These are phyloP conservation scores for Podila epigama DNA, from an alignment of 192 early-diverging fungal genomes.

Conservation along the genomic window DNA sequence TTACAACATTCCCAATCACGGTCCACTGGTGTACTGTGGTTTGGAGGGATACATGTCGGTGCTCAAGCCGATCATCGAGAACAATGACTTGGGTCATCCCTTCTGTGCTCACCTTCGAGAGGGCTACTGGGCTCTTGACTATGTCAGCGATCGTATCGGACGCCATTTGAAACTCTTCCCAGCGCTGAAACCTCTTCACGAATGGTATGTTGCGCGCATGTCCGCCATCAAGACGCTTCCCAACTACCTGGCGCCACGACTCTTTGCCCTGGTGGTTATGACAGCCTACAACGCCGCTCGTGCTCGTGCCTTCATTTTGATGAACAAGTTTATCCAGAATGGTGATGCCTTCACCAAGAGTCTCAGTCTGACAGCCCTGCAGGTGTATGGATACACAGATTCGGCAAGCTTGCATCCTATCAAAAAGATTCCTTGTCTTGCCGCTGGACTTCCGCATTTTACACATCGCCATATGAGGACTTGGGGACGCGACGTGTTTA, in stretches of 20 bases:
- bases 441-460: slow-evolving; percentile 97
- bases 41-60: slow-evolving; percentile 92
- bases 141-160: slow-evolving; percentile 75
- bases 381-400: slow-evolving; percentile 84
- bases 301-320: slow-evolving; percentile 64
- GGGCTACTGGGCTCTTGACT: slow-evolving; percentile 94
- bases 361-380: slow-evolving; percentile 81
- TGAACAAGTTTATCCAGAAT: slow-evolving; percentile 62
- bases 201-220: slow-evolving; percentile 85
- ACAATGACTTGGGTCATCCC: slow-evolving; percentile 93
- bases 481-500: slow-evolving; percentile 99
- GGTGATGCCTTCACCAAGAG: slow-evolving; percentile 73
- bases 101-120: slow-evolving; percentile 89
- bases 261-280: slow-evolving; percentile 87
- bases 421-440: slow-evolving; percentile 68
- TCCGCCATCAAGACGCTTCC: slow-evolving; percentile 74
- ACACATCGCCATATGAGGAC: slow-evolving; percentile 90
- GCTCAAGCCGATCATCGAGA: slow-evolving; percentile 77
- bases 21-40: slow-evolving; percentile 86
- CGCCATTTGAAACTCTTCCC: slow-evolving; percentile 49
- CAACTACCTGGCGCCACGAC: slow-evolving; percentile 90
- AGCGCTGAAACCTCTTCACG: slow-evolving; percentile 47
- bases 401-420: slow-evolving; percentile 83
- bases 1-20: slow-evolving; percentile 92
- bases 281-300: slow-evolving; percentile 79